Percentiles rank a stretch among this genome's conserved stretches.
Conservation (phyloP, 805 yeast genomes). For the Priceomyces melissophilus region DNA sequence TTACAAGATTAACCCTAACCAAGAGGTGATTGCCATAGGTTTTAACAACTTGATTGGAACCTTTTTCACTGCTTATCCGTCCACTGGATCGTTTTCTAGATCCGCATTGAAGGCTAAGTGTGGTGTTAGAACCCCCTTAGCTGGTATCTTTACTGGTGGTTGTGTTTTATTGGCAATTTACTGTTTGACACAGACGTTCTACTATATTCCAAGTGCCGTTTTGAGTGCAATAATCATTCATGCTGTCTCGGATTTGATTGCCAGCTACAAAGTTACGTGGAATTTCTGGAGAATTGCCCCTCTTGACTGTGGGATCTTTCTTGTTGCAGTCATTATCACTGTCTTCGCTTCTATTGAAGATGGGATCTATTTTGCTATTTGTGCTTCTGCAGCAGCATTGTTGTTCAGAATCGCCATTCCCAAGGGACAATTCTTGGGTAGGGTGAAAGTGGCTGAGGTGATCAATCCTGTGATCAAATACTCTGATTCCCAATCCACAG, state of each 20-base stretch:
- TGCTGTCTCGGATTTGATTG: constrained; percentile 83
- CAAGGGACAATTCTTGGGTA: constrained; percentile 77
- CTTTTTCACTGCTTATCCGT: constrained; percentile 90
- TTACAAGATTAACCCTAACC: constrained; percentile 88
- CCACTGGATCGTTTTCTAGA: constrained; percentile 93
- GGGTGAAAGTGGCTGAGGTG: constrained; percentile 69
- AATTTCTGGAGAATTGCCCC: constrained; percentile 73
- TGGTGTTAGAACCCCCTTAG: constrained; percentile 91
- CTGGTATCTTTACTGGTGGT: constrained; percentile 86
- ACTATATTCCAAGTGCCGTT: constrained; percentile 86
- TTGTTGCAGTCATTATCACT: constrained; percentile 69
- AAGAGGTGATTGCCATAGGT: constrained; percentile 92
- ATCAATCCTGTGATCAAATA: constrained; percentile 51
- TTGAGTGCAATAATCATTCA: constrained; percentile 86
- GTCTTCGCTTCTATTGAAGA: constrained; percentile 78
- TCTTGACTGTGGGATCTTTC: constrained; percentile 66
- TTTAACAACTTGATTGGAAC: constrained; percentile 87
- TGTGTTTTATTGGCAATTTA: constrained; percentile 86
- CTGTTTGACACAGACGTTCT: constrained; percentile 78
- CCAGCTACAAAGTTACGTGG: constrained; percentile 64
- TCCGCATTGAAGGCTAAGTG: constrained; percentile 93
- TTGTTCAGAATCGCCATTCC: constrained; percentile 78
- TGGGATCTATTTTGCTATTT: constrained; percentile 88
- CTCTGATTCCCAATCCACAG: constrained; percentile 13
- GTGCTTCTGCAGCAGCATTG: constrained; percentile 74